Conservation (phyloP, 2,329 filamentous ascomycete genomes). For the Paracoccidioides lutzii region DNA sequence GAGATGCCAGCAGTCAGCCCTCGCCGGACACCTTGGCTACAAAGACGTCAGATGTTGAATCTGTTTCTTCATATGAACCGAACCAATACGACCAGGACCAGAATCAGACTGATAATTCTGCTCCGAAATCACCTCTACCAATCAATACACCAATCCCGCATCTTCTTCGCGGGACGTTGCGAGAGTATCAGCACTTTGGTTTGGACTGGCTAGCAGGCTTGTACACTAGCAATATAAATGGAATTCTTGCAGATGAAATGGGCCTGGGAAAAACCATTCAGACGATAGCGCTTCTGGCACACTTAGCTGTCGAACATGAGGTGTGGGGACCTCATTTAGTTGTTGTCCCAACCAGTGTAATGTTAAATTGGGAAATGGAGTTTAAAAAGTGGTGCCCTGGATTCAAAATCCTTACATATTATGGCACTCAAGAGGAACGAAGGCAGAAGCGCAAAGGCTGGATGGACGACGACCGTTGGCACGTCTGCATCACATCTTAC, state of each 20-base stretch:
- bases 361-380: slow-evolving; percentile 99
- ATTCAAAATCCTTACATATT: slow-evolving; percentile 96
- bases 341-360: slow-evolving; percentile 93
- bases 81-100: slow-evolving; percentile 15
- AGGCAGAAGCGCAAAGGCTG: slow-evolving; percentile 84
- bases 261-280: slow-evolving; percentile 97
- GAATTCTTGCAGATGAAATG: slow-evolving; percentile 97
- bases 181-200: slow-evolving; percentile 95
- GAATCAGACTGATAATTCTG: slow-evolving; percentile 19
- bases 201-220: slow-evolving; percentile 91
- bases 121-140: slow-evolving; percentile 26
- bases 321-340: slow-evolving; percentile 95
- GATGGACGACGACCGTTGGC: slow-evolving; percentile 88
- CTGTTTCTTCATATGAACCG: slow-evolving; percentile 31
- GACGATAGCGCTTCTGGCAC: slow-evolving; percentile 84
- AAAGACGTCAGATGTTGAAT: slow-evolving; percentile 34
- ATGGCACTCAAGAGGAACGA: slow-evolving; percentile 84
- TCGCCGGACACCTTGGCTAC: slow-evolving; percentile 32
- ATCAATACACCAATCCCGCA: slow-evolving; percentile 63
- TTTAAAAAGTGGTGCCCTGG: slow-evolving; percentile 98
- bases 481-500: slow-evolving; percentile 95
- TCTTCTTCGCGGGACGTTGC: slow-evolving; percentile 71
- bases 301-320: slow-evolving; percentile 77
- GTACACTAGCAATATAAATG: slow-evolving; percentile 85
- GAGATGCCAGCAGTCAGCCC: slow-evolving; percentile 28